phyloP scores from a whole-genome alignment of 1,139 yeast genomes.

The Keqinozyma sinolaborantium region DNA sequence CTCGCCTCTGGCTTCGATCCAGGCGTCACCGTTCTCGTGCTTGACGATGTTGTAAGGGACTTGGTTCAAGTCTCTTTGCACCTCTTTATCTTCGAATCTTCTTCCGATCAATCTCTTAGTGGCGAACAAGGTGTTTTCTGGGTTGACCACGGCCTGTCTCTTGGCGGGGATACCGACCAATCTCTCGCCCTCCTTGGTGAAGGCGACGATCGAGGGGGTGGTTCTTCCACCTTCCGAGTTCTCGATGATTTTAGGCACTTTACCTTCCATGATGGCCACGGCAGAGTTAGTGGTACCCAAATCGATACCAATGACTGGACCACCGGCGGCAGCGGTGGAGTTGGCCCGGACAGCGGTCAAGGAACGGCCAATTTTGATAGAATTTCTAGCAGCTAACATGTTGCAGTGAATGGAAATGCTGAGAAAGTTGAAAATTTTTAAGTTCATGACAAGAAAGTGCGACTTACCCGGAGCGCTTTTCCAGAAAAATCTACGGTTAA shows the following conservation, averaged over 20 bases:
- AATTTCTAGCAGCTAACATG: conserved; percentile 47
- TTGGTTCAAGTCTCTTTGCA: conserved; percentile 93
- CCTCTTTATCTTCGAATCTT: conserved; percentile 93
- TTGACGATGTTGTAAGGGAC: conserved; percentile 97
- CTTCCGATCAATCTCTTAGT: conserved; percentile 99
- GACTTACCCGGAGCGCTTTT: conserved; percentile 1
- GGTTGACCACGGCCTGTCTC: conserved; percentile 98
- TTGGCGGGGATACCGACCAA: conserved; percentile 99
- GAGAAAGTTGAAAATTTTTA: conserved; percentile 11
- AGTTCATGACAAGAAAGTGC: conserved; percentile 1
- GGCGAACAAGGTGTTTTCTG: conserved; percentile 95
- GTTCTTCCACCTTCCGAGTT: conserved; percentile 99
- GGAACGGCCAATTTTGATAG: conserved; percentile 38
- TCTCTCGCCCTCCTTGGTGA: conserved; percentile 84
- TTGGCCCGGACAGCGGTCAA: conserved; percentile 50
- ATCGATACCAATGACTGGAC: conserved; percentile 95
- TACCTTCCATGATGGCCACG: conserved; percentile 89
- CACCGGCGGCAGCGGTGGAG: conserved; percentile 54
- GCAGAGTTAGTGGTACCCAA: conserved; percentile 99
- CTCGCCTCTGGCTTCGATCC: conserved; percentile 98
- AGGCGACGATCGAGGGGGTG: conserved; percentile 97
- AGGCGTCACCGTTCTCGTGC: conserved; percentile 97
- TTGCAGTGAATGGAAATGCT: conserved; percentile 2
- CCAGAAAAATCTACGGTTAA: conserved; percentile 1
- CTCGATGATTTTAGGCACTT: conserved; percentile 92